These are phyloP conservation scores for Stropharia rugosoannulata DNA, from an alignment of 768 basidiomycete species.

Conservation along the genomic window DNA sequence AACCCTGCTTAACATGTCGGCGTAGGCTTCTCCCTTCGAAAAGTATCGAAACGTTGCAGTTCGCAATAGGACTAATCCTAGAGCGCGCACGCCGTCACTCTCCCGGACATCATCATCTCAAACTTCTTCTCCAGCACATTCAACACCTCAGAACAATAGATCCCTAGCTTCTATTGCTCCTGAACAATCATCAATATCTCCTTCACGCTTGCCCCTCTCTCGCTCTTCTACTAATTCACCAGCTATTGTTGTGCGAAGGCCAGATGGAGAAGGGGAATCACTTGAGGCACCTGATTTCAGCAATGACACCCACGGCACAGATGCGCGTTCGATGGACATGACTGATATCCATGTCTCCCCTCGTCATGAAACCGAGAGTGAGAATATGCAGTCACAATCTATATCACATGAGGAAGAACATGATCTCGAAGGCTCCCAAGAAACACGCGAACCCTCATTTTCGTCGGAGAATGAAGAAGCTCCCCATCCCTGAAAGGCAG, in stretches of 20 bases:
- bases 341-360: slow-evolving; percentile 52
- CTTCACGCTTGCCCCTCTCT: slow-evolving; percentile 48
- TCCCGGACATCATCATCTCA: slow-evolving; percentile 60
- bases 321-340: slow-evolving; percentile 49
- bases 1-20: not conserved
- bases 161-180: slow-evolving; percentile 39
- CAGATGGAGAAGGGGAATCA: slow-evolving; percentile 21
- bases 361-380: slow-evolving; percentile 22
- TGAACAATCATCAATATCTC: slow-evolving; percentile 44
- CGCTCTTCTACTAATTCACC: slow-evolving; percentile 52
- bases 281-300: slow-evolving; percentile 23
- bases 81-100: slow-evolving; percentile 65
- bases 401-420: slow-evolving; percentile 23
- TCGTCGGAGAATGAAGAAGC: slow-evolving; percentile 61
- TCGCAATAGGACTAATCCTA: slow-evolving; percentile 40
- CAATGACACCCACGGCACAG: slow-evolving; percentile 30
- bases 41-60: slow-evolving; percentile 64
- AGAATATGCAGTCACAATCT: slow-evolving; percentile 12
- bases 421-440: slow-evolving; percentile 16
- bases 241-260: slow-evolving; percentile 28
- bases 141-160: slow-evolving; percentile 59
- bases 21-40: slow-evolving; percentile 60
- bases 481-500: slow-evolving; percentile 28
- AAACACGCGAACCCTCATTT: slow-evolving; percentile 61
- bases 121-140: slow-evolving; percentile 59